Conservation (phyloP, 768 basidiomycete species). For the Amanita jacksonii region DNA sequence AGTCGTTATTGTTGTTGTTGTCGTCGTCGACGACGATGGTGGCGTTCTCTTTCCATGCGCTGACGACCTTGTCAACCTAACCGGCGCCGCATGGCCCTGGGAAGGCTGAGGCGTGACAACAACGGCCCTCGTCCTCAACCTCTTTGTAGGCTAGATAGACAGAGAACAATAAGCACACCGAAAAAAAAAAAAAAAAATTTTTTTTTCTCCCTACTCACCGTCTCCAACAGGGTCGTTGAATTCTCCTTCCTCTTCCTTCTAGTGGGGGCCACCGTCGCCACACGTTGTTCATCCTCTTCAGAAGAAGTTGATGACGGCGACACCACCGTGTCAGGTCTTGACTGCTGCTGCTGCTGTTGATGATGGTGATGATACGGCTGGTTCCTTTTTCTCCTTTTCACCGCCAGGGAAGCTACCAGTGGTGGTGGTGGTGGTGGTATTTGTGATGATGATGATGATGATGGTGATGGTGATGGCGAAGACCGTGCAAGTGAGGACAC, state of each 20-base stretch:
- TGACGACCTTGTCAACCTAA: background rate
- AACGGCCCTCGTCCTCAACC: slow-evolving; percentile 1
- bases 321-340: background rate
- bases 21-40: background rate
- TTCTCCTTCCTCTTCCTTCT: slow-evolving; percentile 8
- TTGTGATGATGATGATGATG: too few species aligned
- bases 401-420: background rate
- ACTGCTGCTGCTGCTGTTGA: background rate
- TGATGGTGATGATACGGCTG: too few species aligned
- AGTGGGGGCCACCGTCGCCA: background rate
- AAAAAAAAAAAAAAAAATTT: too few species aligned
- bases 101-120: background rate
- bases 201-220: slow-evolving; percentile 5
- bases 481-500: too few species aligned
- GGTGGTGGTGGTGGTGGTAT: background rate
- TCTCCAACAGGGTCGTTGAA: background rate
- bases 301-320: slow-evolving; percentile 1
- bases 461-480: too few species aligned
- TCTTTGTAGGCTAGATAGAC: slow-evolving; percentile 2
- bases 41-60: background rate
- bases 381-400: background rate
- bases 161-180: background rate
- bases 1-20: background rate
- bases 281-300: slow-evolving; percentile 3
- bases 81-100: background rate